These are phyloP conservation scores for Saccharomyces hybrid DNA, from an alignment of 1,139 yeast species.

Conservation along the genomic window DNA sequence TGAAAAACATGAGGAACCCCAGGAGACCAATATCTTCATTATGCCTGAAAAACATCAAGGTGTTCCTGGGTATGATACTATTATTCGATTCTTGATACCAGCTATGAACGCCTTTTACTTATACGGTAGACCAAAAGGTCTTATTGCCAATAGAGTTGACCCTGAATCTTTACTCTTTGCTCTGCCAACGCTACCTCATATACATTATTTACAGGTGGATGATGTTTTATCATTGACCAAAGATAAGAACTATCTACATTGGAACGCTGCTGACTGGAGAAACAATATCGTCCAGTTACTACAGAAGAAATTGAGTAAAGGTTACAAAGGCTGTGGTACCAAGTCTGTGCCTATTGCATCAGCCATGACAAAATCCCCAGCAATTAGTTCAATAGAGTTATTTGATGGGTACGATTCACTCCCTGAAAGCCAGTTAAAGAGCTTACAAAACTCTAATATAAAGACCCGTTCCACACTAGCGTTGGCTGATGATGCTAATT, in stretches of 20 bases:
- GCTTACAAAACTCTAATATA: background rate
- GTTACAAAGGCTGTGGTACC: constrained; percentile 80
- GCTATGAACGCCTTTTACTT: constrained; percentile 74
- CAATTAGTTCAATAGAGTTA: constrained; percentile 31
- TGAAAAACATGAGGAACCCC: constrained; percentile 49
- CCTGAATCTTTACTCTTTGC: constrained; percentile 75
- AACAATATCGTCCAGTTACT: constrained; percentile 53
- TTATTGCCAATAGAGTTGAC: constrained; percentile 82
- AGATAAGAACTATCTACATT: constrained; percentile 35
- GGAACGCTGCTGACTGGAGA: constrained; percentile 71
- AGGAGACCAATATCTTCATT: constrained; percentile 68
- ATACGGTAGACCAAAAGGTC: constrained; percentile 83
- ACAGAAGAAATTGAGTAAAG: constrained; percentile 54
- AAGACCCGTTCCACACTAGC: background rate
- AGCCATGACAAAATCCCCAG: constrained; percentile 49
- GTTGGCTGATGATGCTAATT: background rate
- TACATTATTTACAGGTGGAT: constrained; percentile 63
- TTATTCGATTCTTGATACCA: constrained; percentile 79
- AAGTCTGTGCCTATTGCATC: constrained; percentile 43
- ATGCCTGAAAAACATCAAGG: constrained; percentile 93
- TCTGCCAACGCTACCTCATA: constrained; percentile 80
- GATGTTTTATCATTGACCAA: constrained; percentile 43
- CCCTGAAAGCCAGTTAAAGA: background rate
- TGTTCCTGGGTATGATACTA: constrained; percentile 88
- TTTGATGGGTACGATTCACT: constrained; percentile 16